phyloP scores from a whole-genome alignment of 2,329 filamentous ascomycete species.

The Aspergillus nomiae region DNA sequence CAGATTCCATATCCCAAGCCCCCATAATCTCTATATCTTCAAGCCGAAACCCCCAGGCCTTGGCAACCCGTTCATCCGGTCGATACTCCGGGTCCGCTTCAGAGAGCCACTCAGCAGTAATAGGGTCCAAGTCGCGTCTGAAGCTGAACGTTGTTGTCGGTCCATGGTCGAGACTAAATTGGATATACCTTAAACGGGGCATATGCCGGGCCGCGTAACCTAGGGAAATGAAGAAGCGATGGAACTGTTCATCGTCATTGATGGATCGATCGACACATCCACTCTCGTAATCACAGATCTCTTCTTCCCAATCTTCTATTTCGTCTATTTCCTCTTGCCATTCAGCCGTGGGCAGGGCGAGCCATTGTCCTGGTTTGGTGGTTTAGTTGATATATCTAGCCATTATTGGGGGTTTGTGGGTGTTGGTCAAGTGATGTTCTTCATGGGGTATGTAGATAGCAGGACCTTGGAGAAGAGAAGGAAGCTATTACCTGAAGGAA shows the following conservation, averaged over 20 bases:
- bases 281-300: background rate
- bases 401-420: no score
- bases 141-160: background rate
- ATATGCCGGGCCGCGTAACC: background rate
- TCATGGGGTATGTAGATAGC: no score
- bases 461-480: no score
- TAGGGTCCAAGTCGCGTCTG: background rate
- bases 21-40: no score
- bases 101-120: background rate
- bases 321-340: no score
- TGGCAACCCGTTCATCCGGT: background rate
- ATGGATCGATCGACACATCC: background rate
- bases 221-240: background rate
- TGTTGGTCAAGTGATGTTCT: no score
- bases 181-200: background rate
- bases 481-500: no score
- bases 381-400: no score
- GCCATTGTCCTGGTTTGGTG: no score
- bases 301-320: background rate
- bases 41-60: background rate
- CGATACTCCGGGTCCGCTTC: background rate
- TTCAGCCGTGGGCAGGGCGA: no score
- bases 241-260: background rate
- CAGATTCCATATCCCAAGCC: no score
- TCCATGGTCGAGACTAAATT: background rate